Evolutionary conservation across 306 rosid genomes (phyloP).

Genomic region (Elaeagnus macrophylla): DNA sequence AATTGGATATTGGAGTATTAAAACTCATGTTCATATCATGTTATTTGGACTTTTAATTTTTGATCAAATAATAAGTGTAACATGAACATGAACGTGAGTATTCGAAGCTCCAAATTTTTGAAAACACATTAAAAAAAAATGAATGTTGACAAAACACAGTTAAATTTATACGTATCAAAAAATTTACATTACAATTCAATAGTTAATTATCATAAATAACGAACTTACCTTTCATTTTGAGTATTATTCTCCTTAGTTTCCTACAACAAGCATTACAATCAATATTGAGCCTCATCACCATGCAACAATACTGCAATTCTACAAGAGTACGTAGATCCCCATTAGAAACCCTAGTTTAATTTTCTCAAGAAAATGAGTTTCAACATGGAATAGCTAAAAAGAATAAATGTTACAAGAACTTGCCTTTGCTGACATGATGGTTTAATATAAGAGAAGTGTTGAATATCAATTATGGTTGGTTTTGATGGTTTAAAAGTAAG

Average conservation of each 20-base stretch:
- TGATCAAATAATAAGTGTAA: too few species aligned
- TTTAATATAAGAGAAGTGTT: constrained; percentile 10
- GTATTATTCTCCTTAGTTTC: constrained; percentile 48
- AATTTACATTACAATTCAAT: too few species aligned
- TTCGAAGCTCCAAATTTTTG: too few species aligned
- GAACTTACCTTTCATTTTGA: constrained; percentile 53
- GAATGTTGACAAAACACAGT: too few species aligned
- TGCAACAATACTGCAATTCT: constrained; percentile 50
- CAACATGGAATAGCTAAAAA: background rate
- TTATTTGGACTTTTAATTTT: too few species aligned
- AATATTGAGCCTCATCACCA: constrained; percentile 62
- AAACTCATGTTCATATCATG: too few species aligned
- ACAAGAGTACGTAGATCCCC: background rate
- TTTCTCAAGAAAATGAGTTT: background rate
- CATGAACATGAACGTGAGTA: too few species aligned
- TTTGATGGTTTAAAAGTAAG: constrained; percentile 20
- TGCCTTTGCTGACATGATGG: constrained; percentile 53
- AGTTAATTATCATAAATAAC: too few species aligned
- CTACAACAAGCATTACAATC: constrained; percentile 67
- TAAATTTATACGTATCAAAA: too few species aligned
- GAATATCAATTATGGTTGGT: constrained; percentile 23
- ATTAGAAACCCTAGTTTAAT: constrained; percentile 1
- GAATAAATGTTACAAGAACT: constrained; percentile 18
- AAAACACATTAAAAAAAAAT: too few species aligned
- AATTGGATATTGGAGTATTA: too few species aligned